Evolutionary conservation across 1,139 yeast species (phyloP).

Genomic region (Protomyces lactucae-debilis): DNA sequence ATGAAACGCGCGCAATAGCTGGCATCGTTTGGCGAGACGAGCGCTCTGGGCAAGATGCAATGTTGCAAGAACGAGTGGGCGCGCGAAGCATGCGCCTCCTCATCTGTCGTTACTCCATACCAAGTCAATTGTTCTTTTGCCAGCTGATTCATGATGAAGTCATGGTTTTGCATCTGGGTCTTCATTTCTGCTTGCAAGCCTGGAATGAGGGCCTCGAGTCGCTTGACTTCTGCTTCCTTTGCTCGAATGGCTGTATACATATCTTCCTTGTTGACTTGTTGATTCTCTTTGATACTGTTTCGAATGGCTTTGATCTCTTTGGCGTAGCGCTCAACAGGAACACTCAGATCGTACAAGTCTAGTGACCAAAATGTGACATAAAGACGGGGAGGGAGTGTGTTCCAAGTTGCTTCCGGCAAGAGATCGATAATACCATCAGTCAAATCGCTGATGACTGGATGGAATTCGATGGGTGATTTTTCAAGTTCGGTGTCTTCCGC

Average conservation of each 20-base stretch:
- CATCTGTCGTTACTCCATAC: background rate
- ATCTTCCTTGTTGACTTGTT: background rate
- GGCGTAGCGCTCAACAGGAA: conserved; percentile 50
- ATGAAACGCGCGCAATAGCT: conserved; percentile 62
- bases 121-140: conserved; percentile 36
- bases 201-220: background rate
- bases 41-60: conserved; percentile 70
- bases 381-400: conserved; percentile 45
- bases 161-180: conserved; percentile 40
- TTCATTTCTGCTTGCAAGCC: conserved; percentile 34
- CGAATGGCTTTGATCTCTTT: conserved; percentile 39
- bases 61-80: conserved; percentile 48
- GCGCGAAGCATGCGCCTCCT: background rate
- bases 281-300: background rate
- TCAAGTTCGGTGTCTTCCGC: background rate
- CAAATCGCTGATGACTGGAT: background rate
- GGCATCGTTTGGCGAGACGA: conserved; percentile 84
- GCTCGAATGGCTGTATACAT: background rate
- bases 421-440: background rate
- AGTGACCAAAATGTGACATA: conserved; percentile 70
- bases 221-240: background rate
- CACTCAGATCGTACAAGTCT: conserved; percentile 67
- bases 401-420: conserved; percentile 34
- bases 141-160: conserved; percentile 38
- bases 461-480: background rate